phyloP scores from a whole-genome alignment of 768 basidiomycete genomes.

The Boletus reticulatus region DNA sequence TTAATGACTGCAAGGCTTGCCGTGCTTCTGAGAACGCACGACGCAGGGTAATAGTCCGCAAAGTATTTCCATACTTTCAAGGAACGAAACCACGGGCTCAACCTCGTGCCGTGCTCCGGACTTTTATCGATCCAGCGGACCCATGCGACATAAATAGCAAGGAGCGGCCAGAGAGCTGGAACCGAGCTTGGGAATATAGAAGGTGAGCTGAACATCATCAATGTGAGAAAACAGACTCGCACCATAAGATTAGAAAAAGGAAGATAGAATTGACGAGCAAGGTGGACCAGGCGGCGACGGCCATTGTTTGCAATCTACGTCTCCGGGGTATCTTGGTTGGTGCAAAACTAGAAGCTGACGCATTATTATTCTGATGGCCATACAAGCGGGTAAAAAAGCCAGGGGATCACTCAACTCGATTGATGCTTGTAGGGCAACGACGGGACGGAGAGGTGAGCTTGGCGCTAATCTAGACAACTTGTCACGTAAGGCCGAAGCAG shows the following conservation, averaged over 20 bases:
- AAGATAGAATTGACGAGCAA: slow-evolving; percentile 65
- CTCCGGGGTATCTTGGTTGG: slow-evolving; percentile 84
- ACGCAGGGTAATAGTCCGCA: slow-evolving; percentile 87
- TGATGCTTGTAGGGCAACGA: slow-evolving; percentile 66
- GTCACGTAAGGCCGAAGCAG: slow-evolving; percentile 61
- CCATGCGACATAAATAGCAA: slow-evolving; percentile 80
- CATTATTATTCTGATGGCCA: not conserved
- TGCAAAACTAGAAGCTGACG: slow-evolving; percentile 56
- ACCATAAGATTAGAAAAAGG: slow-evolving; percentile 83
- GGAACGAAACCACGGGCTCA: slow-evolving; percentile 72
- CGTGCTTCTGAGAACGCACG: slow-evolving; percentile 52
- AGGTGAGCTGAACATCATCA: not conserved
- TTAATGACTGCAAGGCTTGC: not conserved
- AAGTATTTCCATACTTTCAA: slow-evolving; percentile 82
- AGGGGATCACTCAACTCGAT: slow-evolving; percentile 55
- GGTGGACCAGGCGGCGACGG: slow-evolving; percentile 87
- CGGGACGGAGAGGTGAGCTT: slow-evolving; percentile 54
- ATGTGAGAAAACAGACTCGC: slow-evolving; percentile 23
- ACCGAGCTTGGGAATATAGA: slow-evolving; percentile 59
- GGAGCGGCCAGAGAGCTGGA: slow-evolving; percentile 84
- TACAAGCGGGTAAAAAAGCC: not conserved
- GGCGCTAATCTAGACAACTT: slow-evolving; percentile 57
- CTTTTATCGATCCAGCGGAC: slow-evolving; percentile 69
- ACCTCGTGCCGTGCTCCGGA: slow-evolving; percentile 69
- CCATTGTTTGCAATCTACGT: slow-evolving; percentile 84